Evolutionary conservation across 2,329 filamentous ascomycete species (phyloP).

Genomic region (Neonectria sp.): DNA sequence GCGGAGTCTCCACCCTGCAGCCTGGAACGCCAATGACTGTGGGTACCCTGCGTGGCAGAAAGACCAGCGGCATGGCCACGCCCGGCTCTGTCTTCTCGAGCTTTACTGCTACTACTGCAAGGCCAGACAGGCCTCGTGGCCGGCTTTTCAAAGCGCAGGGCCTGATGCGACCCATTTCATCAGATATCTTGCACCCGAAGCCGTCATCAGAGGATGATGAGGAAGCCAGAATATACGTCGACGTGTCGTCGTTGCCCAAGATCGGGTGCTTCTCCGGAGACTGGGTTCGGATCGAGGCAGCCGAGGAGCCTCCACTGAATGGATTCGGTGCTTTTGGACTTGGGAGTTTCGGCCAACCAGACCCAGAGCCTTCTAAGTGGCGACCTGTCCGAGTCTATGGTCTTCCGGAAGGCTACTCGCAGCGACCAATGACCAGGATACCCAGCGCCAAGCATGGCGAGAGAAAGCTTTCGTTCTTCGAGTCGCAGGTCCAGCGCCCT

Average conservation of each 20-base stretch:
- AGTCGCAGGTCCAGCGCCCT: slow-evolving; percentile 76
- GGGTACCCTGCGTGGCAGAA: slow-evolving; percentile 70
- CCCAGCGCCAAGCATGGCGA: slow-evolving; percentile 67
- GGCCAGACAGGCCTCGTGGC: slow-evolving; percentile 79
- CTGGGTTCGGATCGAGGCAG: slow-evolving; percentile 89
- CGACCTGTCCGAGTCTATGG: slow-evolving; percentile 91
- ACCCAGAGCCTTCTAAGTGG: slow-evolving; percentile 77
- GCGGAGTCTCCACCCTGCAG: slow-evolving; percentile 84
- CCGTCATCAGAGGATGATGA: slow-evolving; percentile 86
- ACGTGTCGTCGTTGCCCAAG: slow-evolving; percentile 86
- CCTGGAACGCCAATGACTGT: slow-evolving; percentile 85
- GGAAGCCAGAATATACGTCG: slow-evolving; percentile 90
- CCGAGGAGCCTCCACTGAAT: slow-evolving; percentile 79
- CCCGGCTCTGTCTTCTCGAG: slow-evolving; percentile 92
- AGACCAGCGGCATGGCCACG: slow-evolving; percentile 81
- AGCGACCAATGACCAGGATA: slow-evolving; percentile 73
- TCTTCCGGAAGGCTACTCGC: slow-evolving; percentile 81
- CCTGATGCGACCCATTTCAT: slow-evolving; percentile 78
- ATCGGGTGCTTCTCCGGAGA: slow-evolving; percentile 98
- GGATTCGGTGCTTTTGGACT: slow-evolving; percentile 78
- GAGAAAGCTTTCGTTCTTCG: slow-evolving; percentile 74
- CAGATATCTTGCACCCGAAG: slow-evolving; percentile 87
- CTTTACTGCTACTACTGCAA: slow-evolving; percentile 87
- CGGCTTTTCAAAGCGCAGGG: slow-evolving; percentile 90
- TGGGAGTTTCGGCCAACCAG: slow-evolving; percentile 68